Conservation (phyloP, 2,329 filamentous ascomycete species). For the Bipolaris sorokiniana region DNA sequence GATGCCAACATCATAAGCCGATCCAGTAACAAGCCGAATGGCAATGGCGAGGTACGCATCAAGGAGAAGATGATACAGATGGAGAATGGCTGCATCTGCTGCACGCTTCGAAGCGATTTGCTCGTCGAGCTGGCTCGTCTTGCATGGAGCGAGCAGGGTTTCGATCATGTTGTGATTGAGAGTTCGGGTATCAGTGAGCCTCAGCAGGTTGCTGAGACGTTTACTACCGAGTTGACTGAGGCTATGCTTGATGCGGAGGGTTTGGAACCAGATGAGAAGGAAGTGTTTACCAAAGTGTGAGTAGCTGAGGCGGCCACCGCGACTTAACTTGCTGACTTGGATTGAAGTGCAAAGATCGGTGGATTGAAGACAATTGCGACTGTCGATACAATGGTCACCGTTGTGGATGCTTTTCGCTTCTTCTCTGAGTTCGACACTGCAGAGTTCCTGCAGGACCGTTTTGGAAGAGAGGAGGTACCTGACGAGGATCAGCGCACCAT, state of each 20-base stretch:
- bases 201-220: slow-evolving; percentile 76
- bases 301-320: slow-evolving; percentile 11
- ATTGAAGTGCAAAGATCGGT: slow-evolving; percentile 51
- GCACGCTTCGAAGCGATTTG: slow-evolving; percentile 73
- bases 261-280: slow-evolving; percentile 53
- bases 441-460: slow-evolving; percentile 69
- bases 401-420: slow-evolving; percentile 76
- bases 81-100: slow-evolving; percentile 75
- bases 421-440: slow-evolving; percentile 74
- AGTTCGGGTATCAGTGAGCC: slow-evolving; percentile 75
- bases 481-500: slow-evolving; percentile 75
- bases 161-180: slow-evolving; percentile 76
- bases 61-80: slow-evolving; percentile 71
- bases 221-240: slow-evolving; percentile 59
- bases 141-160: slow-evolving; percentile 62
- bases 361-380: slow-evolving; percentile 69
- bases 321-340: not conserved
- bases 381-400: slow-evolving; percentile 74
- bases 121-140: slow-evolving; percentile 72
- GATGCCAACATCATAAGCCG: slow-evolving; percentile 67
- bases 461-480: slow-evolving; percentile 60
- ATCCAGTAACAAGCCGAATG: slow-evolving; percentile 13
- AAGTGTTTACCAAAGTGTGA: slow-evolving; percentile 56
- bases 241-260: slow-evolving; percentile 55
- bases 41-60: slow-evolving; percentile 56